phyloP scores from a whole-genome alignment of 139 green algal species.

The Pycnococcus provasolii region DNA sequence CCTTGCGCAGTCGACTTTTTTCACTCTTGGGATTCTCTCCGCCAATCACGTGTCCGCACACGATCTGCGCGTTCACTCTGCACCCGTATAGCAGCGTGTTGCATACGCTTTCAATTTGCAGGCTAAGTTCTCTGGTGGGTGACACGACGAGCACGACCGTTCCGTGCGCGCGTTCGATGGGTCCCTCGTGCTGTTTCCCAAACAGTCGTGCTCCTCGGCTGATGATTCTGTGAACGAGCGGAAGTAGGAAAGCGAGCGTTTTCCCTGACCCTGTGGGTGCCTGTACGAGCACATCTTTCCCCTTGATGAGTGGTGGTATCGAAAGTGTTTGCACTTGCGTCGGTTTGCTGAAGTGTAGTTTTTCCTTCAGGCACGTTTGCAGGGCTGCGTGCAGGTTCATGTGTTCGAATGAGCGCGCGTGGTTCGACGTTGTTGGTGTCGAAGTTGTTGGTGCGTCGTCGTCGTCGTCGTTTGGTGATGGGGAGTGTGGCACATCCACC shows the following conservation, averaged over 20 bases:
- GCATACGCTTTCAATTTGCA: constrained; percentile 54
- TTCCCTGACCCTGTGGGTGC: constrained; percentile 66
- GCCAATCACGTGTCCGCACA: constrained; percentile 50
- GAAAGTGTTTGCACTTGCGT: constrained; percentile 3
- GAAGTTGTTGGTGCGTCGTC: no score
- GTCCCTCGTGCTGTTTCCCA: constrained; percentile 22
- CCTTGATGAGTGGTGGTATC: constrained; percentile 4
- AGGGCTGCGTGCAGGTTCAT: no score
- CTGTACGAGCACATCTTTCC: constrained; percentile 15
- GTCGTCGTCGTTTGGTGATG: no score
- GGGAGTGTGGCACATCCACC: no score
- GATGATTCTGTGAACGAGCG: constrained; percentile 55
- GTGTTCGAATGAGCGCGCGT: no score
- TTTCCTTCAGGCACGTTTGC: no score
- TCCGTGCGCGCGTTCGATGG: constrained; percentile 50
- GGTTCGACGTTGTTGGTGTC: no score
- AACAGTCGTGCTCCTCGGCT: not conserved
- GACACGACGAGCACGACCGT: constrained; percentile 63
- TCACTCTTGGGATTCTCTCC: constrained; percentile 82
- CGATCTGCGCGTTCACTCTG: constrained; percentile 24
- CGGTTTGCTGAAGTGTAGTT: not conserved
- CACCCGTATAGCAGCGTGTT: constrained; percentile 18
- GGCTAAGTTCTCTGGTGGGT: constrained; percentile 75
- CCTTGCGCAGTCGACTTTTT: constrained; percentile 76
- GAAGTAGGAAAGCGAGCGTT: constrained; percentile 78